phyloP scores from a whole-genome alignment of 106 monocot species.

The Acorus gramineus region DNA sequence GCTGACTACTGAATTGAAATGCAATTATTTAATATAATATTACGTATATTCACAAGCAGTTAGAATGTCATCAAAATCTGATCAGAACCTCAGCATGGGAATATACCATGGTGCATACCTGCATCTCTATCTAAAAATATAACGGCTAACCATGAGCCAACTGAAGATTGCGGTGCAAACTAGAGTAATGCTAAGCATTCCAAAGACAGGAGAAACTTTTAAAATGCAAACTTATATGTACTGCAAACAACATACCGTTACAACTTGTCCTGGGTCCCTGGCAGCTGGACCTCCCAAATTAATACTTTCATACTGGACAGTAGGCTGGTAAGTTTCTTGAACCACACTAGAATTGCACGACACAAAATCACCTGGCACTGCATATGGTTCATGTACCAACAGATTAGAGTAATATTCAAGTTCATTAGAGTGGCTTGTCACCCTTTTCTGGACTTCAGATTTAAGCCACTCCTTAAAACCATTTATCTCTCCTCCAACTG shows the following conservation, averaged over 20 bases:
- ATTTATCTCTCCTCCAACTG: not conserved
- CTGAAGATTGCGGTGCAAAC: not conserved
- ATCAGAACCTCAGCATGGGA: too few relatives aligned
- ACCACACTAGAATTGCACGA: not conserved
- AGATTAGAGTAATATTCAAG: slow-evolving; percentile 6
- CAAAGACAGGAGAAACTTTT: not conserved
- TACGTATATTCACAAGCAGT: too few relatives aligned
- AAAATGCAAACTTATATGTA: not conserved
- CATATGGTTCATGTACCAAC: slow-evolving; percentile 1
- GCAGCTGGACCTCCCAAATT: slow-evolving; percentile 21
- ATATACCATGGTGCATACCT: too few relatives aligned
- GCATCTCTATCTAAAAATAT: not conserved
- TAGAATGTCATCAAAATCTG: too few relatives aligned
- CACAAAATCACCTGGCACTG: too few relatives aligned
- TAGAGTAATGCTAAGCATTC: not conserved
- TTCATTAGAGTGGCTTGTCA: slow-evolving; percentile 5
- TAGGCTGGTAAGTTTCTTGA: slow-evolving; percentile 19
- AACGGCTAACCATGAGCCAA: too few relatives aligned
- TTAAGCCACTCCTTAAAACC: slow-evolving; percentile 9
- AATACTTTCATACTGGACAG: slow-evolving; percentile 50
- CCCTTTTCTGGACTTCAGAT: slow-evolving; percentile 1
- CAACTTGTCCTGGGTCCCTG: slow-evolving; percentile 14
- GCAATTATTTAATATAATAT: too few relatives aligned
- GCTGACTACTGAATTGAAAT: too few relatives aligned
- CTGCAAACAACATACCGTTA: slow-evolving; percentile 18